These are phyloP conservation scores for Penicillium capsulatum DNA, from an alignment of 2,329 filamentous ascomycete genomes.

Conservation along the genomic window DNA sequence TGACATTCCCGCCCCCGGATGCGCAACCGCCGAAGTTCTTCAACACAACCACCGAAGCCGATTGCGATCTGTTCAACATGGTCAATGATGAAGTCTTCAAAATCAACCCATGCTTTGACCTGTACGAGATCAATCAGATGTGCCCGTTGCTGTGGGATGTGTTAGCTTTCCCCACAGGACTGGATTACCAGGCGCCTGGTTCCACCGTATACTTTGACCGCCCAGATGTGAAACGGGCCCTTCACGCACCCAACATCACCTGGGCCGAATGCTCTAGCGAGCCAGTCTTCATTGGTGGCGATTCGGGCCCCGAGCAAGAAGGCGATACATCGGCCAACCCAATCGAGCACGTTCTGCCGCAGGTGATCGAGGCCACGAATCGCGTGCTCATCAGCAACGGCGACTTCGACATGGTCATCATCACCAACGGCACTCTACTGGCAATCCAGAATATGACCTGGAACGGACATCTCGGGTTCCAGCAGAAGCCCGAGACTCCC, in stretches of 20 bases:
- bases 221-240: slow-evolving; percentile 62
- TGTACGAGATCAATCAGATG: slow-evolving; percentile 68
- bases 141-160: slow-evolving; percentile 69
- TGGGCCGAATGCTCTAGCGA: slow-evolving; percentile 36
- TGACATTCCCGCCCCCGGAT: slow-evolving; percentile 49
- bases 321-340: slow-evolving; percentile 49
- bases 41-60: slow-evolving; percentile 41
- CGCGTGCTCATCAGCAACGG: slow-evolving; percentile 74
- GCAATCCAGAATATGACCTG: slow-evolving; percentile 81
- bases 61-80: slow-evolving; percentile 57
- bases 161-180: slow-evolving; percentile 56
- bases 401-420: slow-evolving; percentile 65
- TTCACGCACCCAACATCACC: slow-evolving; percentile 54
- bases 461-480: slow-evolving; percentile 69
- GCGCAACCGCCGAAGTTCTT: slow-evolving; percentile 57
- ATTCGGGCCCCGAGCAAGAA: slow-evolving; percentile 34
- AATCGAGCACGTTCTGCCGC: slow-evolving; percentile 47
- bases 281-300: slow-evolving; percentile 44
- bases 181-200: slow-evolving; percentile 58
- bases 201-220: slow-evolving; percentile 66
- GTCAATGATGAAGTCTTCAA: slow-evolving; percentile 52
- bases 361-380: slow-evolving; percentile 52
- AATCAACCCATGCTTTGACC: slow-evolving; percentile 73
- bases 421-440: slow-evolving; percentile 67
- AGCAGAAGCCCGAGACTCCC: slow-evolving; percentile 55